phyloP scores from a whole-genome alignment of 495 filamentous ascomycete genomes.

The Penicillium cinerascens region DNA sequence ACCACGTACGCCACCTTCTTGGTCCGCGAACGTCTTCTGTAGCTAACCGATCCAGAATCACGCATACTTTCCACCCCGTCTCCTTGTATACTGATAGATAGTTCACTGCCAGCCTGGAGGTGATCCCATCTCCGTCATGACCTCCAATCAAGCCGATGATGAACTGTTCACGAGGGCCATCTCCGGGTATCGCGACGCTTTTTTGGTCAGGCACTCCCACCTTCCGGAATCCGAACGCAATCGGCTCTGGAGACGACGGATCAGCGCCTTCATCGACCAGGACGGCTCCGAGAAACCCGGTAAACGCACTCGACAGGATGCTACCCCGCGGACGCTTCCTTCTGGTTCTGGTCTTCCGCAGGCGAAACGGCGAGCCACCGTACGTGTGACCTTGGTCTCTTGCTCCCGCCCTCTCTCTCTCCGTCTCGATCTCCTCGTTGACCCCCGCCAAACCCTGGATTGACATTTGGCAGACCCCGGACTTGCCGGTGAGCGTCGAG shows the following conservation, averaged over 20 bases:
- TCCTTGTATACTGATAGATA: conserved; percentile 28
- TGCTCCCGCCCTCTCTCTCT: conserved; percentile 31
- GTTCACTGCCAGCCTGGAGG: conserved; percentile 1
- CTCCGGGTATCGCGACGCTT: conserved; percentile 44
- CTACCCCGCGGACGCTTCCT: conserved; percentile 43
- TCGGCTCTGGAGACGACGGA: conserved; percentile 41
- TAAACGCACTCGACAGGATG: conserved; percentile 46
- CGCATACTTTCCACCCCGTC: neutral
- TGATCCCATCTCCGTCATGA: conserved; percentile 25
- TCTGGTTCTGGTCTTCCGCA: conserved; percentile 38
- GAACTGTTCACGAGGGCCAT: conserved; percentile 46
- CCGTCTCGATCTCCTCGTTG: conserved; percentile 23
- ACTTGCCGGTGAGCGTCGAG: conserved; percentile 34
- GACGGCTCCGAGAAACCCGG: conserved; percentile 31
- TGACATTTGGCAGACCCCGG: conserved; percentile 50
- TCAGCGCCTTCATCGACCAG: conserved; percentile 36
- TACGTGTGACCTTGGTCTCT: conserved; percentile 48
- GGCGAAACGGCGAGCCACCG: conserved; percentile 50
- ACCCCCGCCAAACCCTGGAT: conserved; percentile 36
- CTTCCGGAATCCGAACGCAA: conserved; percentile 44
- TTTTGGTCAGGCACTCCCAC: conserved; percentile 44
- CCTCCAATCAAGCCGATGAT: conserved; percentile 40
- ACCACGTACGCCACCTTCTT: neutral
- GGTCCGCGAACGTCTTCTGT: neutral
- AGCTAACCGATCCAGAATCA: neutral